Base-by-base conservation (phyloP, 2,329 filamentous ascomycete genomes). In the Phialophora expanda region DNA sequence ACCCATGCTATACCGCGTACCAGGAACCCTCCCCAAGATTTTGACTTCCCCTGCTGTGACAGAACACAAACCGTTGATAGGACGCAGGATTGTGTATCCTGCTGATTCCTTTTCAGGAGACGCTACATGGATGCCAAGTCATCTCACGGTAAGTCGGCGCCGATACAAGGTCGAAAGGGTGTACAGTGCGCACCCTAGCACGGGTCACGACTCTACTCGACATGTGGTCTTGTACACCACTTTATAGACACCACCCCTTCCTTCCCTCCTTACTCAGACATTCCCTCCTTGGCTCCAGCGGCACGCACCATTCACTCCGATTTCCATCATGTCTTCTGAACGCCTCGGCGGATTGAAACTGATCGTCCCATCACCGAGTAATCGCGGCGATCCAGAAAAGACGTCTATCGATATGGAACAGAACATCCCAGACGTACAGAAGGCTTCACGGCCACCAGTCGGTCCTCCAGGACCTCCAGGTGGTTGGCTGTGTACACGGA, bases 391-490 rank as follows among this genome's bases (percentile, higher is more conserved):
- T 28, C 30, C 8, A 11, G 22, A n/a, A 30, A 58, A 44, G 44
- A 24, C 24, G 4, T 32, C 63, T 26, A 6, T 38, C 54, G 30
- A 56, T 24, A 64, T 61, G 51, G 66, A 68, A 57, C 64, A 68
- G 54, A 46, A 34, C 12, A 44, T 44, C 26, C 56, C 50, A 34
- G 38, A 30, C 26, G n/a, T 8, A 48, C 53, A 44, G 34, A 62
- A 54, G 28, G 61, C 64, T 57, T 20, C 56, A 24, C 54, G 64
- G 5, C 57, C 32, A 14, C 64, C 54, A 7, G 44, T 38, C 41
- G 62, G 61, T 28, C 57, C 64, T n/a, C 65, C 65, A 14, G 68
- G 68, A 7, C 68, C 68, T 57, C 68, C 68, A 9, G 68, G 68
- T 28, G 68, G 68, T 28, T 70, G 68, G 68, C 66, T 70, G 12